phyloP scores from a whole-genome alignment of 2,329 filamentous ascomycete species.

The Trichocomaceae sp. region DNA sequence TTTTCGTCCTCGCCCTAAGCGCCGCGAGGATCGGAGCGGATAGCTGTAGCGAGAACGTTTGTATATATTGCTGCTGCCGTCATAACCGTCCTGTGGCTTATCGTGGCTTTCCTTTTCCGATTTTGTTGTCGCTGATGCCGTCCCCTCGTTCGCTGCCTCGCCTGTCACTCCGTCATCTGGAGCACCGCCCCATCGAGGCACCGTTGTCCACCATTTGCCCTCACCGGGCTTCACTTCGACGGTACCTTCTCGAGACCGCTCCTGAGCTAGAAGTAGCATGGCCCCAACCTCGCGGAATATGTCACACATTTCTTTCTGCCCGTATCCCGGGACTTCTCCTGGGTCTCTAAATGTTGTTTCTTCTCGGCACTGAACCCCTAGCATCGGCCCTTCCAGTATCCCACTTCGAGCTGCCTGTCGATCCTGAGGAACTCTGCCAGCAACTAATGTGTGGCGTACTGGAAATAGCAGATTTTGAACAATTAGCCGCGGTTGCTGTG shows the following conservation, averaged over 20 bases:
- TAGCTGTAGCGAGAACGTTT: conserved; percentile 35
- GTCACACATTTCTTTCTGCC: conserved; percentile 43
- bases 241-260: conserved; percentile 51
- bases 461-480: conserved; percentile 49
- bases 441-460: conserved; percentile 50
- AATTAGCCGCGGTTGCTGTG: conserved; percentile 43
- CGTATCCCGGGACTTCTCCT: conserved; percentile 23
- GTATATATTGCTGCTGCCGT: conserved; percentile 24
- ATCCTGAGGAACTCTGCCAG: conserved; percentile 49
- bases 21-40: conserved; percentile 26
- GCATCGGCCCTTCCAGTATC: conserved; percentile 52
- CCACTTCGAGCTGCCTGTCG: conserved; percentile 47
- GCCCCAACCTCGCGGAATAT: conserved; percentile 52
- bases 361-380: conserved; percentile 49
- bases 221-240: conserved; percentile 46
- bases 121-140: background rate
- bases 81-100: conserved; percentile 18
- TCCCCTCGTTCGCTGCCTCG: conserved; percentile 18
- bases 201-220: conserved; percentile 55
- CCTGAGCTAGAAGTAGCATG: conserved; percentile 53
- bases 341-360: conserved; percentile 48
- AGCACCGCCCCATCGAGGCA: conserved; percentile 51
- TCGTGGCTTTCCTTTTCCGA: conserved; percentile 17
- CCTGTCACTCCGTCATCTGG: conserved; percentile 31
- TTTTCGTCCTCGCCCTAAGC: conserved; percentile 32